phyloP scores from a whole-genome alignment of 768 basidiomycete species.

The Leucocoprinus birnbaumii region DNA sequence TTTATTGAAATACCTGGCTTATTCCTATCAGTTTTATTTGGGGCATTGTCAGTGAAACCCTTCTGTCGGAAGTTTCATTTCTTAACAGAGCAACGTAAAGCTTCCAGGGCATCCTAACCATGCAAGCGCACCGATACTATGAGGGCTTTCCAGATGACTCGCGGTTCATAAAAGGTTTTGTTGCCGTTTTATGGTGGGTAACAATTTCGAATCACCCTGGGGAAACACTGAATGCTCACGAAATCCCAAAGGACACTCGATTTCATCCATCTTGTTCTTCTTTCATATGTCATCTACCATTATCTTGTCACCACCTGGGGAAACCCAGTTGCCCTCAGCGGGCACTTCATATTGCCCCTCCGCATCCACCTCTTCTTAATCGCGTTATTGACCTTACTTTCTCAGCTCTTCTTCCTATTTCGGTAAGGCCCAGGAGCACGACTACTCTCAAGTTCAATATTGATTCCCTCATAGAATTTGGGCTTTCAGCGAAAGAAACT shows the following conservation, averaged over 20 bases:
- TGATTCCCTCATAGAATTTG: slow-evolving; percentile 11
- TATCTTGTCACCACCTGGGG: slow-evolving; percentile 20
- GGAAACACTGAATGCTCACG: background rate
- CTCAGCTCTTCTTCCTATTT: slow-evolving; percentile 16
- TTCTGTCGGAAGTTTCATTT: background rate
- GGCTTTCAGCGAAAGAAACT: slow-evolving; percentile 12
- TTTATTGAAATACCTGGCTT: background rate
- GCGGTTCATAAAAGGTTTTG: slow-evolving; percentile 12
- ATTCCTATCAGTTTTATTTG: background rate
- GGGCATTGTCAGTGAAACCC: slow-evolving; percentile 2
- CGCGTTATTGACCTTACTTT: slow-evolving; percentile 12
- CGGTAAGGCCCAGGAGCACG: no score
- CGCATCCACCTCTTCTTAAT: slow-evolving; percentile 15
- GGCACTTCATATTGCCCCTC: slow-evolving; percentile 13
- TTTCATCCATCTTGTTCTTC: slow-evolving; percentile 15
- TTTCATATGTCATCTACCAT: slow-evolving; percentile 17
- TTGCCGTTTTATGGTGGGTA: slow-evolving; percentile 10
- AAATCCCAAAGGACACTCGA: slow-evolving; percentile 14
- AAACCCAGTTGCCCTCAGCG: background rate
- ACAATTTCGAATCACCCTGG: background rate
- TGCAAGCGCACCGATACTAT: slow-evolving; percentile 19
- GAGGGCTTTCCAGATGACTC: slow-evolving; percentile 16
- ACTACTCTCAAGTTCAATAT: background rate
- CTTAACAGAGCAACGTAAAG: background rate
- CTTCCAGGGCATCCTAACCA: slow-evolving; percentile 18